Percentiles rank a stretch among this genome's conserved stretches.
Evolutionary conservation across 441 rosid genomes (phyloP).

Genomic region (Pelargonium myrrhifolium): DNA sequence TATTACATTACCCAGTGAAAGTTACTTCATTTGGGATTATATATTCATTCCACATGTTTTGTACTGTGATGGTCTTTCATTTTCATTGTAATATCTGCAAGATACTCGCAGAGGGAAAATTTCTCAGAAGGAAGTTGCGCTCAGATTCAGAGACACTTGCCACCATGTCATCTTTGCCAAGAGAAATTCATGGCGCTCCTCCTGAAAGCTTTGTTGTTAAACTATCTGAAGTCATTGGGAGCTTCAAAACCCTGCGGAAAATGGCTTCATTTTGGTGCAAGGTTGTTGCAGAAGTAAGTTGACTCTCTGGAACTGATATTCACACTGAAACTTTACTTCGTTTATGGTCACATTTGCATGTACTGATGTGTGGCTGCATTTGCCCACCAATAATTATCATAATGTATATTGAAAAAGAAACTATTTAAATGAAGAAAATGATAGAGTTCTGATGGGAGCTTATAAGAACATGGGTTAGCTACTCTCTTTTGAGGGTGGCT

Average conservation of each 20-base stretch:
- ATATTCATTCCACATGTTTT: conserved; percentile 14
- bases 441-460: not conserved
- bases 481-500: too few species aligned
- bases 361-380: not conserved
- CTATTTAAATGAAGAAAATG: not conserved
- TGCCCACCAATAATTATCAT: not conserved
- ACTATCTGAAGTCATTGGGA: conserved; percentile 88
- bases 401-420: not conserved
- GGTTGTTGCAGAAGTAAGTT: conserved; percentile 74
- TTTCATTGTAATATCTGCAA: conserved; percentile 57
- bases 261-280: conserved; percentile 83
- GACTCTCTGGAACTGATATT: not conserved
- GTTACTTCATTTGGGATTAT: not conserved
- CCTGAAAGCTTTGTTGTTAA: conserved; percentile 64
- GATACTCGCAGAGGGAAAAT: conserved; percentile 70
- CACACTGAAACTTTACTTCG: conserved; percentile 7
- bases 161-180: conserved; percentile 38
- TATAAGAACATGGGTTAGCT: not conserved
- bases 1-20: conserved; percentile 6
- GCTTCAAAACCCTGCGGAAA: conserved; percentile 58
- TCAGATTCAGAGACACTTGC: conserved; percentile 37
- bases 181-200: conserved; percentile 87
- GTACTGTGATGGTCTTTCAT: conserved; percentile 49
- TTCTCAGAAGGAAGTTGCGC: conserved; percentile 62
- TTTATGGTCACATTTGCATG: not conserved